phyloP scores from a whole-genome alignment of 495 filamentous ascomycete genomes.

The Delitschia confertaspora region DNA sequence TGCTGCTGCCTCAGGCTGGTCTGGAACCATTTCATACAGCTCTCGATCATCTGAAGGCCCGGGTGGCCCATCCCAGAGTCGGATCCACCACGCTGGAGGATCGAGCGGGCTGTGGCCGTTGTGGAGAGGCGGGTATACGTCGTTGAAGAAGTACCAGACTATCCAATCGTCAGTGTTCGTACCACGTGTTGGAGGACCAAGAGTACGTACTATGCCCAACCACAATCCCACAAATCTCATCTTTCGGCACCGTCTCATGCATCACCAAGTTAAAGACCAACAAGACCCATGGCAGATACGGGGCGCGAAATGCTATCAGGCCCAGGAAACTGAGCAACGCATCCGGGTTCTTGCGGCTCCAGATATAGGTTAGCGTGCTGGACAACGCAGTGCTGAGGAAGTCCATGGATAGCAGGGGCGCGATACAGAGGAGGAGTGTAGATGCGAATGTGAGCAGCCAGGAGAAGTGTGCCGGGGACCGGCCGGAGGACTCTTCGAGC shows the following conservation, averaged over 20 bases:
- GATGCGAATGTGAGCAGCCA: slow-evolving; percentile 87
- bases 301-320: slow-evolving; percentile 80
- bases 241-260: slow-evolving; percentile 81
- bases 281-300: slow-evolving; percentile 93
- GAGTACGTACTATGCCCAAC: slow-evolving; percentile 63
- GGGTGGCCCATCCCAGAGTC: slow-evolving; percentile 57
- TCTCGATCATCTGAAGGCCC: slow-evolving; percentile 17
- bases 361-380: slow-evolving; percentile 93
- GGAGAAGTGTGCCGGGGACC: slow-evolving; percentile 83
- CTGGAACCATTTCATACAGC: slow-evolving; percentile 4
- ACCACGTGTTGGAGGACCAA: not conserved
- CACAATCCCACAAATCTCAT: slow-evolving; percentile 87
- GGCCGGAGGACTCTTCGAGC: slow-evolving; percentile 85
- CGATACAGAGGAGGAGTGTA: slow-evolving; percentile 64
- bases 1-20: too few relatives aligned
- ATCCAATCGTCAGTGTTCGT: slow-evolving; percentile 8
- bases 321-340: slow-evolving; percentile 86
- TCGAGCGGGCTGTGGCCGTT: slow-evolving; percentile 79
- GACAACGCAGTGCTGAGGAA: slow-evolving; percentile 88
- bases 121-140: slow-evolving; percentile 89
- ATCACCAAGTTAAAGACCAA: slow-evolving; percentile 81
- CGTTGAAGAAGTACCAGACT: slow-evolving; percentile 97
- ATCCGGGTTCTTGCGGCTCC: slow-evolving; percentile 89
- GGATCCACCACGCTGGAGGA: slow-evolving; percentile 83
- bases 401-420: slow-evolving; percentile 75